Evolutionary conservation across 345 rosid species (phyloP).

Genomic region (Brassica carinata): DNA sequence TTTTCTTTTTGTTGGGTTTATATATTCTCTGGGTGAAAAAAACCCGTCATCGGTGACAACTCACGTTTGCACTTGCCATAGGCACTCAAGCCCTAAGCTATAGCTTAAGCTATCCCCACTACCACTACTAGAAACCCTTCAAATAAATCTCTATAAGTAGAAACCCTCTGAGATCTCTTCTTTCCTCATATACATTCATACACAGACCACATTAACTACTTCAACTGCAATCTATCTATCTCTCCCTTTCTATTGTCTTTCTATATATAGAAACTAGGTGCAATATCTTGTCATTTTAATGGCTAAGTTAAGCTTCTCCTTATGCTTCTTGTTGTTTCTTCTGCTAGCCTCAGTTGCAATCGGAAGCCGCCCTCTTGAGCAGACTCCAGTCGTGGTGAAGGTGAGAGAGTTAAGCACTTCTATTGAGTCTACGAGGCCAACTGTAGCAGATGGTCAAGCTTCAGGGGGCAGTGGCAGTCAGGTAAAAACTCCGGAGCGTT

Average conservation of each 20-base stretch:
- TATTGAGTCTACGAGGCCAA: constrained; percentile 6
- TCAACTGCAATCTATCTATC: not conserved
- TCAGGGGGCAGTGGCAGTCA: constrained; percentile 7
- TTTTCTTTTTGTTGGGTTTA: not conserved
- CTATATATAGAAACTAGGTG: not conserved
- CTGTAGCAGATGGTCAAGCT: constrained; percentile 14
- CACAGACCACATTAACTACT: constrained; percentile 19
- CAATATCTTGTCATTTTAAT: constrained; percentile 11
- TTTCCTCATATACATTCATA: constrained; percentile 33
- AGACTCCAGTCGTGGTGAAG: constrained; percentile 11
- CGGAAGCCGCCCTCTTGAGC: constrained; percentile 35
- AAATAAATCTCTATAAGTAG: constrained; percentile 39
- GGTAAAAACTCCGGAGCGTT: constrained; percentile 33
- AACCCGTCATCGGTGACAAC: constrained; percentile 35
- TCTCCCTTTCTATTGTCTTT: not conserved
- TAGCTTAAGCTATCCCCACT: constrained; percentile 27
- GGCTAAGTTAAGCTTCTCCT: constrained; percentile 30
- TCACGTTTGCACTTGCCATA: constrained; percentile 36
- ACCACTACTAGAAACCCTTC: constrained; percentile 19
- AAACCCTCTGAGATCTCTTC: constrained; percentile 6
- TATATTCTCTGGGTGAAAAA: not conserved
- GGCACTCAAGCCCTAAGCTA: constrained; percentile 30
- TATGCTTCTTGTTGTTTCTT: constrained; percentile 38
- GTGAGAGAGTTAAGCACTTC: constrained; percentile 31
- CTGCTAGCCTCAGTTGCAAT: constrained; percentile 17